These are phyloP conservation scores for Agapanthus africanus DNA, from an alignment of 106 monocot genomes.

Conservation along the genomic window DNA sequence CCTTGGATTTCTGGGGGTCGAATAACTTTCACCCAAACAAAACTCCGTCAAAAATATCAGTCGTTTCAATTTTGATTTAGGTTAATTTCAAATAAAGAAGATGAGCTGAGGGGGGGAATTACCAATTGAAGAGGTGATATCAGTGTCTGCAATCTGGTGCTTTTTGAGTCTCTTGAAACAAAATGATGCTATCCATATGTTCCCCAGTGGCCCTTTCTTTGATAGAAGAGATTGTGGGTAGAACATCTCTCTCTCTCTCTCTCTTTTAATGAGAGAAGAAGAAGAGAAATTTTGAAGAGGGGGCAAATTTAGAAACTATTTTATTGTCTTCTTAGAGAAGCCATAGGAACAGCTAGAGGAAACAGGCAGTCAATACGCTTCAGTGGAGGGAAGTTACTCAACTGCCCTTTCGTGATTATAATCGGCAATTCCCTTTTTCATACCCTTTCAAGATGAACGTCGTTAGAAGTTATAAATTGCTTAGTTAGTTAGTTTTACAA, in stretches of 20 bases:
- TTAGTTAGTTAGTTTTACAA: no score
- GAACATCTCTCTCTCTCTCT: no score
- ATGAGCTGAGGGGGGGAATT: no score
- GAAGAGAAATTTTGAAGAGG: not conserved
- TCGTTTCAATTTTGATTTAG: not conserved
- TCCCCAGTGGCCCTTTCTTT: constrained; percentile 56
- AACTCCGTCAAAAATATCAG: not conserved
- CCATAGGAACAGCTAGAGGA: no score
- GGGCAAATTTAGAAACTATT: not conserved
- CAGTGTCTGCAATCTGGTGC: constrained; percentile 53
- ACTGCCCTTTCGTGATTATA: no score
- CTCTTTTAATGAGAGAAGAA: not conserved
- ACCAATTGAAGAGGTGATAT: constrained; percentile 70
- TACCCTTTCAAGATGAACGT: no score
- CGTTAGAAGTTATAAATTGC: no score
- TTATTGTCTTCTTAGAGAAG: not conserved
- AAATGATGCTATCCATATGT: constrained; percentile 69
- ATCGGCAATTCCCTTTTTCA: no score
- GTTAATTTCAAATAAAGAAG: not conserved
- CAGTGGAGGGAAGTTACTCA: no score
- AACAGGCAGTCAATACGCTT: no score
- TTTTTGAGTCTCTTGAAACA: constrained; percentile 64
- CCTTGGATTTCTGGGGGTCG: no score
- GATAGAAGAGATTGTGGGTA: constrained; percentile 54
- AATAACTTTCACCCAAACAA: not conserved